Evolutionary conservation across 768 basidiomycete genomes (phyloP).

Genomic region (Porpolomopsis calyptriformis): DNA sequence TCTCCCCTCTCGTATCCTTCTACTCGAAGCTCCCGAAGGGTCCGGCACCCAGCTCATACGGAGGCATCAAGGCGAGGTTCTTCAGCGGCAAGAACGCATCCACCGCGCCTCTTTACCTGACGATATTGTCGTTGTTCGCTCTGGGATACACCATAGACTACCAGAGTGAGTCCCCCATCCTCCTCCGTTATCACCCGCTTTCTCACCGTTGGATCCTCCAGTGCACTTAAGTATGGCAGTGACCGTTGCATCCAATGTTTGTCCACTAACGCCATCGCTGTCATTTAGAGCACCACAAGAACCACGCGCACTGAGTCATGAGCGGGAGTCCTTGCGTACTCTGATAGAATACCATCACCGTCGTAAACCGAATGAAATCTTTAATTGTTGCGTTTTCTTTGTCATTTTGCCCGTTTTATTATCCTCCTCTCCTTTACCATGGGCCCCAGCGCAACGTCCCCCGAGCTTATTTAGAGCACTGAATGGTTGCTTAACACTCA

Average conservation of each 20-base stretch:
- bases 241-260: background rate
- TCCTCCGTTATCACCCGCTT: constrained; percentile 2
- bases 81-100: constrained; percentile 84
- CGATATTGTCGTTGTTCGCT: constrained; percentile 56
- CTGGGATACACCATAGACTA: constrained; percentile 84
- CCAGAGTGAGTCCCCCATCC: constrained; percentile 52
- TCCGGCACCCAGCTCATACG: constrained; percentile 41
- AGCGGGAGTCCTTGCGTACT: background rate
- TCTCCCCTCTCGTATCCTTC: constrained; percentile 82
- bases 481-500: no score
- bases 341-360: background rate
- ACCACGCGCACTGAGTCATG: constrained; percentile 70
- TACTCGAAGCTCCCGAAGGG: constrained; percentile 97
- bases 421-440: no score
- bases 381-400: no score
- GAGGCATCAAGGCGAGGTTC: constrained; percentile 65
- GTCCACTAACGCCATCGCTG: constrained; percentile 16
- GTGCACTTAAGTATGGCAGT: constrained; percentile 72
- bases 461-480: no score
- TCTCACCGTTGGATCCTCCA: constrained; percentile 17
- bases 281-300: constrained; percentile 78
- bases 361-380: background rate
- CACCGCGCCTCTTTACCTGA: constrained; percentile 50
- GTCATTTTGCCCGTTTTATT: no score
- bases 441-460: no score